A percentile compares a stretch with the other conserved stretches of the same genome.
Conservation (phyloP, 495 filamentous ascomycete species). For the Cudoniella acicularis region DNA sequence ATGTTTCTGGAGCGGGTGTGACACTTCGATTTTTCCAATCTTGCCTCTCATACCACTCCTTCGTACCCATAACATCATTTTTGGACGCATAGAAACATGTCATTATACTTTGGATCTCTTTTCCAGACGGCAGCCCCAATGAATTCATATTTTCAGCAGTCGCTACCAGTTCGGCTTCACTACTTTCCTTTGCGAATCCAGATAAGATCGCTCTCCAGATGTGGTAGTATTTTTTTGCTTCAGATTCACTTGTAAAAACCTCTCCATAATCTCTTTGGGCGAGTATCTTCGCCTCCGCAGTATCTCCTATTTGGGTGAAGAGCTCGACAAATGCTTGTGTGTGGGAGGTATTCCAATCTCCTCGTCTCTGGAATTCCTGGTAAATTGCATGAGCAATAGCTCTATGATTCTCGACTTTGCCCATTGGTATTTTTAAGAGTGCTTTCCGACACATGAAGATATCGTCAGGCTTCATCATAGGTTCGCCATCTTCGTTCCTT, state of each 20-base stretch:
- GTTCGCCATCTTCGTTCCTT: slow-evolving; percentile 26
- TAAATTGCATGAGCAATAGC: not conserved
- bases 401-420: too few species aligned
- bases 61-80: slow-evolving; percentile 50
- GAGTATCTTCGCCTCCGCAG: too few species aligned
- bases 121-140: slow-evolving; percentile 31
- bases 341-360: not conserved
- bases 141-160: slow-evolving; percentile 32
- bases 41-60: slow-evolving; percentile 58
- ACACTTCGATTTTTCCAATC: too few species aligned
- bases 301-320: too few species aligned
- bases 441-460: too few species aligned
- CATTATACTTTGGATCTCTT: slow-evolving; percentile 43
- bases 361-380: slow-evolving; percentile 2
- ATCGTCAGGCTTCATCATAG: not conserved
- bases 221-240: too few species aligned
- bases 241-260: too few species aligned
- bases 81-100: slow-evolving; percentile 46
- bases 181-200: slow-evolving; percentile 64
- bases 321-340: too few species aligned
- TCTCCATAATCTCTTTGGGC: too few species aligned
- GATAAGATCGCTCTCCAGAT: slow-evolving; percentile 32
- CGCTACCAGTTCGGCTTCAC: slow-evolving; percentile 48
- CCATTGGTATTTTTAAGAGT: too few species aligned
- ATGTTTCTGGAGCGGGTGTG: slow-evolving; percentile 34